Conservation (phyloP, 352 stramenopile species). For the Thalassiosira livingstoniorum region DNA sequence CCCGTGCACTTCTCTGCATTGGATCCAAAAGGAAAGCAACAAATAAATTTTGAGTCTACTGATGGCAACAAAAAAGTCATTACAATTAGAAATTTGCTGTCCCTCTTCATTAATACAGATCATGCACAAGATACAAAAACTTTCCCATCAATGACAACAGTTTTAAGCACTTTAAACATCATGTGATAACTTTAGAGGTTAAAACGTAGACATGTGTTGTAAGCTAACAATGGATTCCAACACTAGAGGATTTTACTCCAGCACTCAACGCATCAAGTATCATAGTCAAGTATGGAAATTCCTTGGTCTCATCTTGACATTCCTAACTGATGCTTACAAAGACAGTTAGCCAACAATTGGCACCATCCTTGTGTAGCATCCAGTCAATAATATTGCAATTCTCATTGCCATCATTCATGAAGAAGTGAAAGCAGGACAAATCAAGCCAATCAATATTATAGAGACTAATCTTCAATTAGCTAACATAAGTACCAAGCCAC, state of each 20-base stretch:
- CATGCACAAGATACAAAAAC: constrained; percentile 3
- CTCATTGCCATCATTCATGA: constrained; percentile 21
- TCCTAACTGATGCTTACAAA: constrained; percentile 7
- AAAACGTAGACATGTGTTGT: neutral
- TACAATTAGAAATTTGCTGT: neutral
- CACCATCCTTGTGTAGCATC: constrained; percentile 14
- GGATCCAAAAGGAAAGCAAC: neutral
- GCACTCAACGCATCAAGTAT: too few species aligned
- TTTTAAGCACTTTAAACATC: neutral
- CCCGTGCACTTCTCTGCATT: constrained; percentile 41
- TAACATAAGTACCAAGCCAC: constrained; percentile 4
- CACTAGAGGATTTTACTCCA: neutral
- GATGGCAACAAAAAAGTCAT: too few species aligned
- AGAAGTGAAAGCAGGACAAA: neutral
- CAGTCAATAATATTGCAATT: constrained; percentile 38
- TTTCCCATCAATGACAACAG: neutral
- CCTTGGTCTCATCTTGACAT: neutral
- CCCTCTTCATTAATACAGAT: constrained; percentile 9
- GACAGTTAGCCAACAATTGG: constrained; percentile 43
- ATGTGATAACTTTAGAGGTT: neutral
- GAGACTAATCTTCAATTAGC: neutral
- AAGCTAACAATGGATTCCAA: constrained; percentile 7
- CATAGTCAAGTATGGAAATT: constrained; percentile 9
- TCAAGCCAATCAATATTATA: neutral
- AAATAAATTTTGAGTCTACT: too few species aligned